Conservation (phyloP, 192 early-diverging fungal genomes). For the Coemansia umbellata region DNA sequence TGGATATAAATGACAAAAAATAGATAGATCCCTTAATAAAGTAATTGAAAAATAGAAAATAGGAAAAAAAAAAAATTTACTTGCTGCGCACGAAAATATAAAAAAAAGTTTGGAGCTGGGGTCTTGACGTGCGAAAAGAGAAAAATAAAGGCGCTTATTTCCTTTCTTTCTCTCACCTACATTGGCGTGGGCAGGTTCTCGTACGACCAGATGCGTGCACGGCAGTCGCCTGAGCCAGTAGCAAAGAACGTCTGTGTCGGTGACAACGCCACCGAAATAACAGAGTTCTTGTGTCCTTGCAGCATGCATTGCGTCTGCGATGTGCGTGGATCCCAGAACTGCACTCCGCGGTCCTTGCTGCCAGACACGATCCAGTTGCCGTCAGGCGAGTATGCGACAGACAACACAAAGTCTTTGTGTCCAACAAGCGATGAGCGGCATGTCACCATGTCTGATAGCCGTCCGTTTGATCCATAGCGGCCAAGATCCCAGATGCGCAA, state of each 20-base stretch:
- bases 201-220: constrained; percentile 90
- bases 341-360: constrained; percentile 89
- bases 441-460: constrained; percentile 25
- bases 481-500: constrained; percentile 89
- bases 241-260: constrained; percentile 84
- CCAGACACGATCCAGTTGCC: constrained; percentile 89
- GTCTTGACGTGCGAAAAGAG: neutral
- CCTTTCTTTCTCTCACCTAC: constrained; percentile 3
- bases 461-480: constrained; percentile 24
- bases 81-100: neutral
- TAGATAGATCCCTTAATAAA: neutral
- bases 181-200: constrained; percentile 31
- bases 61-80: neutral
- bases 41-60: neutral
- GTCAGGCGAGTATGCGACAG: constrained; percentile 80
- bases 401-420: constrained; percentile 96
- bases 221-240: constrained; percentile 92
- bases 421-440: constrained; percentile 51
- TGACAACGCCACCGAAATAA: constrained; percentile 87
- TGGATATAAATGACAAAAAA: no score
- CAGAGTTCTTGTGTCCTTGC: constrained; percentile 95
- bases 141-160: neutral
- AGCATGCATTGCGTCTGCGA: constrained; percentile 76
- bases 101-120: constrained; percentile 2
- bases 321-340: constrained; percentile 86